Evolutionary conservation across 345 rosid genomes (phyloP).

Genomic region (Barbarea vulgaris): DNA sequence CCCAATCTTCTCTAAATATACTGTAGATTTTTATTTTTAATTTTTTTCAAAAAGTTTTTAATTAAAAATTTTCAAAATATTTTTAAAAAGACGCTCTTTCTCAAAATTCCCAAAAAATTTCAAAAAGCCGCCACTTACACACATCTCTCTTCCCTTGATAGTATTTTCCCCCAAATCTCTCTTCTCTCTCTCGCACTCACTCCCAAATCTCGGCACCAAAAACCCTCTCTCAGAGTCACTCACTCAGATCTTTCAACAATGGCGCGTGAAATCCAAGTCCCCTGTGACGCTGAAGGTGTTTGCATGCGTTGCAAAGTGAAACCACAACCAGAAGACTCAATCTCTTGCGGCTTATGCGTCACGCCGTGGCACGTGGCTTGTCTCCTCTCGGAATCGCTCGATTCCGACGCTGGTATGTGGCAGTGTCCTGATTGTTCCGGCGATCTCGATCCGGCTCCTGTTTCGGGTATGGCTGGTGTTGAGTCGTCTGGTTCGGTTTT

Average conservation of each 20-base stretch:
- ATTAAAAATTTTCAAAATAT: too few species aligned
- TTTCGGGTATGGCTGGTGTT: neutral
- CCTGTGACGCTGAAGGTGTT: slow-evolving; percentile 64
- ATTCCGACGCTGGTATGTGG: slow-evolving; percentile 49
- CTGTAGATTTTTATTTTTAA: too few species aligned
- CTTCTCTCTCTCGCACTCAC: too few species aligned
- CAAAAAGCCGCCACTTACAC: too few species aligned
- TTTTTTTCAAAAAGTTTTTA: too few species aligned
- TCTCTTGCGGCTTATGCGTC: slow-evolving; percentile 57
- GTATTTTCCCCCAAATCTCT: too few species aligned
- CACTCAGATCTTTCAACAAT: slow-evolving; percentile 25
- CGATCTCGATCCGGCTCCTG: neutral
- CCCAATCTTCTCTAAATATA: too few species aligned
- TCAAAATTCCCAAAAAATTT: too few species aligned
- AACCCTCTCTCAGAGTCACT: too few species aligned
- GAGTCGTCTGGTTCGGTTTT: slow-evolving; percentile 4
- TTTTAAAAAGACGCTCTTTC: too few species aligned
- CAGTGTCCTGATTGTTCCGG: slow-evolving; percentile 67
- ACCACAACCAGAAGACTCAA: slow-evolving; percentile 53
- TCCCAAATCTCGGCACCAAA: too few species aligned
- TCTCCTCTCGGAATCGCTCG: slow-evolving; percentile 53
- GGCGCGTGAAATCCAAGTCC: slow-evolving; percentile 56
- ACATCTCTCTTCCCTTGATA: too few species aligned
- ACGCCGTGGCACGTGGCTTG: slow-evolving; percentile 82
- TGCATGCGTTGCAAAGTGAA: slow-evolving; percentile 64